Base-by-base conservation (phyloP, 2,329 filamentous ascomycete species). In the Colletotrichum abscissum region DNA sequence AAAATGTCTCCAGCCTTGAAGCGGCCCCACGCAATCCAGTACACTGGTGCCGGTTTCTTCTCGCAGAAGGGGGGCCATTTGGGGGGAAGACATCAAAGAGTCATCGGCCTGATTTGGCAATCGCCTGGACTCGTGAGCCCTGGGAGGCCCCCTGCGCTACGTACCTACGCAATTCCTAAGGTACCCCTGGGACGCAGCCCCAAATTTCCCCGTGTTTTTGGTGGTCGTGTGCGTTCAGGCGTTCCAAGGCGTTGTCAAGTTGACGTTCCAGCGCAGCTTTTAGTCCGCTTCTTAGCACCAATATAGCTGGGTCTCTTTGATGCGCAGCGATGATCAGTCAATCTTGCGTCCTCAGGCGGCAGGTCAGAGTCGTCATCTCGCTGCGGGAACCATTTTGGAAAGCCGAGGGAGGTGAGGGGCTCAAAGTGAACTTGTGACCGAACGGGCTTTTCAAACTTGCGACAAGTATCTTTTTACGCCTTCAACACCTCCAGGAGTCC, bases 11-110 rank as follows among this genome's bases (percentile, higher is more conserved):
- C 46, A 26, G 55, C 55, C 59, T 69, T 60, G 60, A 63, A 33
- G 16, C 55, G 60, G 54, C 68, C 62, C 71, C 62, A 66, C 57
- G 62, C 49, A 67, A 69, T 62, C 72, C 69, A 73, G 58, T 52
- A 26, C 57, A 54, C 9, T 67, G 72, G 72, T 67, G 72, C 72
- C 72, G 69, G 63, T 72, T 74, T 74, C 63, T 74, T 73, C 72
- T 74, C 72, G 72, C 72, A 59, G 42, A 33, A 26, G 12, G 56
- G 67, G 66, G 52, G 30, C 24, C 26, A 52, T 26, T 67, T 67
- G 19, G 24, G 30, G 11, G 38, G 38, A 8, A 72, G 57, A 24
- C 66, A 67, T 69, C 59, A 22, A 59, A 24, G 71, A 73, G 71
- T 73, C 71, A 73, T 73, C 71, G 42, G n/a, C 67, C 60, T 54